Evolutionary conservation across 306 rosid species (phyloP), one percentile per base, ranked within the genome.

Genomic region (Purshia tridentata): DNA sequence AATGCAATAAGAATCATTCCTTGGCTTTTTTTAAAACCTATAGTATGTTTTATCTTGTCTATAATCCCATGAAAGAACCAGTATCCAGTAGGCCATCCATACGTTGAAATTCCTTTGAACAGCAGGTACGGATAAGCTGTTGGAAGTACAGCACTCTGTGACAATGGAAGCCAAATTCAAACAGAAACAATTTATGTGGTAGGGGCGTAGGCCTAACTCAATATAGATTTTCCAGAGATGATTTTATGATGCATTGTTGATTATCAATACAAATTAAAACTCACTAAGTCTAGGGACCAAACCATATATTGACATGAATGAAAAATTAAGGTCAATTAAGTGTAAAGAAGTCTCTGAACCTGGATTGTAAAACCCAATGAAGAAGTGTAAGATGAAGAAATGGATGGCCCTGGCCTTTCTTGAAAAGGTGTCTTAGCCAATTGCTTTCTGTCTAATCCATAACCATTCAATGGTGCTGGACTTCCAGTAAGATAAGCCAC

Each of bases 401-500:
- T 81, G 20, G 81, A 71, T 72, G 84, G 81, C 67, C 84, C 84
- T 35, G 84, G 81, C 59, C 84, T 67, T 59, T 76, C 81, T 65
- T 76, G 66, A 52, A 81, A 81, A 50, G 71, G 77, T 16, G 47
- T 66, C 9, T 76, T 76, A 49, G 51, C 57, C 47, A 81, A 59
- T 59, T 76, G 81, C 70, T 81, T 68, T 58, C 75, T 51, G 60
- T 61, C 63, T 52, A 81, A 58, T 62, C 81, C 81, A 39, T 65
- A 71, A 44, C 71, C 69, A 70, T 45, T 49, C 41, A 81, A 39
- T 5, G 78, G 77, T 64, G 81, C 81, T 6, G 81, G 47, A 53
- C 81, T 76, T 66, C 81, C 84, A 65, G 81, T 71, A 11, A 81
- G 74, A 77, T 65, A 81, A 56, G 84, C 84, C 74, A 81, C 84